These are phyloP conservation scores for Apiospora marii DNA, from an alignment of 2,329 filamentous ascomycete species.

Conservation along the genomic window DNA sequence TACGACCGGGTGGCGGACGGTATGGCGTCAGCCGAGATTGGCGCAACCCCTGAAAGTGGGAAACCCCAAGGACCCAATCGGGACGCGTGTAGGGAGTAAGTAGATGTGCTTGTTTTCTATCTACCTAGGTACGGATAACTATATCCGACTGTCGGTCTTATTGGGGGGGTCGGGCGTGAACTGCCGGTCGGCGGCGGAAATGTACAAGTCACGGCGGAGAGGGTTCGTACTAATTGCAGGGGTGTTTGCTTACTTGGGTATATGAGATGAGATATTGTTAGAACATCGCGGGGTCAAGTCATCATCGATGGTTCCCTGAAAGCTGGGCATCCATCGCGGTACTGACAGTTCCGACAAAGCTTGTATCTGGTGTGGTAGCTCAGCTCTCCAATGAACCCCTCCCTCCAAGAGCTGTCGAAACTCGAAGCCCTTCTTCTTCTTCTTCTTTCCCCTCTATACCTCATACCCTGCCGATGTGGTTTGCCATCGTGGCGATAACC, in stretches of 20 bases:
- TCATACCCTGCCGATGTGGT: background rate
- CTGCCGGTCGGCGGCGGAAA: background rate
- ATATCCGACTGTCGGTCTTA: too few species aligned
- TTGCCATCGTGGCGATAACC: background rate
- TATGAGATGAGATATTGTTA: background rate
- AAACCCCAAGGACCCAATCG: background rate
- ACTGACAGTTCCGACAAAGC: background rate
- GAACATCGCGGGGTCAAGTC: background rate
- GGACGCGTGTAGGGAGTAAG: background rate
- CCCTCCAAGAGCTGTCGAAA: background rate
- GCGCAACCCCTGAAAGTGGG: background rate
- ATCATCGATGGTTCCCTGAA: background rate
- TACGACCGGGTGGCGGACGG: background rate
- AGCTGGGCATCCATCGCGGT: background rate
- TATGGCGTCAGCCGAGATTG: background rate
- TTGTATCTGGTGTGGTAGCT: background rate
- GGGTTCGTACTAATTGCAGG: background rate
- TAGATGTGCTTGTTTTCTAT: background rate
- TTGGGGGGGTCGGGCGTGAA: background rate
- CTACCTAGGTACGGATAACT: too few species aligned
- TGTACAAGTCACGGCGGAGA: background rate
- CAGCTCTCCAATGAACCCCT: background rate
- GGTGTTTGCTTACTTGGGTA: background rate
- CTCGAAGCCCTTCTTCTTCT: background rate
- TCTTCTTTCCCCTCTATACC: background rate